Percentiles rank a stretch among this genome's conserved stretches.
phyloP scores from a whole-genome alignment of 2,329 filamentous ascomycete species.

The Zymoseptoria tritici region DNA sequence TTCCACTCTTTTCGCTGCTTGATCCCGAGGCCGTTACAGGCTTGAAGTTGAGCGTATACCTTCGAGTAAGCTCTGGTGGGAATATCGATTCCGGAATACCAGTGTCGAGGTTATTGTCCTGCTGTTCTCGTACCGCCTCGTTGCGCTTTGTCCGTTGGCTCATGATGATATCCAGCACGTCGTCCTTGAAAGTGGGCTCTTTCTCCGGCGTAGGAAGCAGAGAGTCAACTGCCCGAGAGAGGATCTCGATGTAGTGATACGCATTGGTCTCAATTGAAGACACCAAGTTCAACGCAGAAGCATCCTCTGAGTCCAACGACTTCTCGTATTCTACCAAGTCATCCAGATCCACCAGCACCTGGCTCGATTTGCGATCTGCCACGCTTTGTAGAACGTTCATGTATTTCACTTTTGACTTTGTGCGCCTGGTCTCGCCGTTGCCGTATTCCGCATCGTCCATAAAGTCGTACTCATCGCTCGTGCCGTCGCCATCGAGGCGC shows the following conservation, averaged over 20 bases:
- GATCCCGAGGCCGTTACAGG: conserved; percentile 68
- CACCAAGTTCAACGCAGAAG: conserved; percentile 58
- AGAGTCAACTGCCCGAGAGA: conserved; percentile 81
- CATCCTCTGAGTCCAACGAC: conserved; percentile 49
- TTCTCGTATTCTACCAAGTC: conserved; percentile 80
- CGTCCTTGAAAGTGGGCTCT: conserved; percentile 91
- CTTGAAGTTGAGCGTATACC: conserved; percentile 96
- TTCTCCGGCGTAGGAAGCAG: conserved; percentile 70
- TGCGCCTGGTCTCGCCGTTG: conserved; percentile 28
- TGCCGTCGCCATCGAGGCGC: conserved; percentile 77
- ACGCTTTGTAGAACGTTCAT: conserved; percentile 79
- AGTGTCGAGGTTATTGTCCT: conserved; percentile 38
- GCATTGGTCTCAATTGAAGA: conserved; percentile 84
- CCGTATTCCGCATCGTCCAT: conserved; percentile 65
- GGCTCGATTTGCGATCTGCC: conserved; percentile 67
- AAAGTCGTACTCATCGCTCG: conserved; percentile 86
- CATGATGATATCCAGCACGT: conserved; percentile 95
- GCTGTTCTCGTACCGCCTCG: conserved; percentile 53
- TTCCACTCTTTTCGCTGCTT: conserved; percentile 50
- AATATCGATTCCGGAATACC: conserved; percentile 68
- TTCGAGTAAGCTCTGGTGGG: conserved; percentile 80
- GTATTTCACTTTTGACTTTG: conserved; percentile 67
- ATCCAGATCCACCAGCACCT: conserved; percentile 82
- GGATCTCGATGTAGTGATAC: conserved; percentile 87
- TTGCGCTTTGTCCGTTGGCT: conserved; percentile 83